Base-by-base conservation (phyloP, 2,329 filamentous ascomycete species). In the Epichloe gansuensis region DNA sequence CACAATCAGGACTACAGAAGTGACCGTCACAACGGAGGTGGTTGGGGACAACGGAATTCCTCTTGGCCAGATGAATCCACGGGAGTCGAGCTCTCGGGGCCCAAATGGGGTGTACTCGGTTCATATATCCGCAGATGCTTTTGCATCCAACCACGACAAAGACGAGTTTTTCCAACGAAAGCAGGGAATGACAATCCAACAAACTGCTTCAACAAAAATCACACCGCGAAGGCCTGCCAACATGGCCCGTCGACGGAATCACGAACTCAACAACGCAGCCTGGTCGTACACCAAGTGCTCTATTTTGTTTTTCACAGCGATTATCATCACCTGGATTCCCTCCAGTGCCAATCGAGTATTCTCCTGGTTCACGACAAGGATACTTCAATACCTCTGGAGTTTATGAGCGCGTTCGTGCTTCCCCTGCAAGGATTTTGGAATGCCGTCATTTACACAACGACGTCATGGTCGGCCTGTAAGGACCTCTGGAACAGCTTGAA, bases 381-480 rank as follows among this genome's bases (percentile, higher is more conserved):
- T 4, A 68, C 76, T 0, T 76, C 73, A 7, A 75, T 82, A 31
- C 71, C 75, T 0, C 76, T 93, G 25, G 82, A 88, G 60, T 81
- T 85, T 57, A 78, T 83, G 57, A 83, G 85, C 23, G 82, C 85
- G 0, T 76, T 88, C 42, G 87, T 93, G 1, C 75, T 94, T 8
- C 88, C 88, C 0, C 75, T 90, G 0, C 88, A 94, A 63, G 88
- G 88, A 0, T 86, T 91, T 61, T 93, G 88, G 87, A 94, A 94
- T 64, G 80, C 83, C 17, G 66, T 86, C 54, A 88, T 94, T 58
- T 94, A 93, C 67, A 69, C 81, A 15, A 75, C 79, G 11, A 88
- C 85, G 1, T 88, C 84, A 5, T 80, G 81, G 74, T 68, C 77
- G 48, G 83, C 83, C 0, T 83, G 81, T 62, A 76, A 75, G 62